Conservation (phyloP, 768 basidiomycete species). For the Boletus rubroflammeus region DNA sequence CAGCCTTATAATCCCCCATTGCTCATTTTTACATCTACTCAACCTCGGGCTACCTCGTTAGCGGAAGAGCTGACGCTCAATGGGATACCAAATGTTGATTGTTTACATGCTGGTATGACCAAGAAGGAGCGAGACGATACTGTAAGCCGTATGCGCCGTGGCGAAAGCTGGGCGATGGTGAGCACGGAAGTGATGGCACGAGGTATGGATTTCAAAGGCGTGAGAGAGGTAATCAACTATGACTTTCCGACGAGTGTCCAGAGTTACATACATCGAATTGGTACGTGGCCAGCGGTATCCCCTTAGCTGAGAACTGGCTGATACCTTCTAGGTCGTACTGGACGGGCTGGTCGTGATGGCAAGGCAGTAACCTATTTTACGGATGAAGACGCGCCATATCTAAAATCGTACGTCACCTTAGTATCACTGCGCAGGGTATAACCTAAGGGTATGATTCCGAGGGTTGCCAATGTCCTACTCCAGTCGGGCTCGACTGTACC, state of each 20-base stretch:
- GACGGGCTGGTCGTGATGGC: conserved; percentile 88
- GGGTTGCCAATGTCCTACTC: conserved; percentile 93
- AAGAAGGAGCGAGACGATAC: conserved; percentile 86
- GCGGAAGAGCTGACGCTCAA: conserved; percentile 80
- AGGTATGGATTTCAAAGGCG: conserved; percentile 97
- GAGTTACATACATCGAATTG: conserved; percentile 95
- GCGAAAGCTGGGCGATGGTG: conserved; percentile 92
- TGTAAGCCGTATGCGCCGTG: conserved; percentile 78
- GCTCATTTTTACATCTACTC: conserved; percentile 87
- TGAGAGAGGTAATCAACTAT: conserved; percentile 92
- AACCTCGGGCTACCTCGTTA: conserved; percentile 77
- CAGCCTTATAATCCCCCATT: conserved; percentile 88
- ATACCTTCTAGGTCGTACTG: conserved; percentile 71
- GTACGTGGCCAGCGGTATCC: conserved; percentile 34
- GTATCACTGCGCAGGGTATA: neutral
- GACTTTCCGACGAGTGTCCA: conserved; percentile 96
- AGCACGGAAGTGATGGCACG: conserved; percentile 97
- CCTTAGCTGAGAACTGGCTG: neutral
- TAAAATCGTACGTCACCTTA: conserved; percentile 69
- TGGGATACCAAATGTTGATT: conserved; percentile 78
- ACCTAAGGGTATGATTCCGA: conserved; percentile 30
- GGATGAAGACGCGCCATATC: conserved; percentile 84
- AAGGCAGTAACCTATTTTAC: conserved; percentile 96
- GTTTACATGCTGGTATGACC: conserved; percentile 86
- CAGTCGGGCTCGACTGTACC: conserved; percentile 90